These are phyloP conservation scores for Cercospora sojina DNA, from an alignment of 2,329 filamentous ascomycete genomes.

Conservation along the genomic window DNA sequence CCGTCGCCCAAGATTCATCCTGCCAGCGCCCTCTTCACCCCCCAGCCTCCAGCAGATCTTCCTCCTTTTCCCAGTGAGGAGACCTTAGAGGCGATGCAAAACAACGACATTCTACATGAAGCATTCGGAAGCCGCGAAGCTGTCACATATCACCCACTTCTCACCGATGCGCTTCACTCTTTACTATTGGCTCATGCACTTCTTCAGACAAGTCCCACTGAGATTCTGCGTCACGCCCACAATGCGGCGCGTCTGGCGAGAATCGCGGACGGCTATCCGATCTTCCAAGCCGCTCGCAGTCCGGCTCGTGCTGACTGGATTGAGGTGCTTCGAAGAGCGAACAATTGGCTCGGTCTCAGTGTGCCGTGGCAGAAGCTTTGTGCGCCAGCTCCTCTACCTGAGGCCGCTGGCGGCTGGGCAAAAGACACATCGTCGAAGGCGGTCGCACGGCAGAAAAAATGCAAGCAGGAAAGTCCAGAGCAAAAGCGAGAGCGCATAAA, in stretches of 20 bases:
- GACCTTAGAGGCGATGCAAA: constrained; percentile 29
- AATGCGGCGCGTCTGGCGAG: constrained; percentile 75
- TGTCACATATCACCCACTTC: constrained; percentile 76
- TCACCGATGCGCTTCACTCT: constrained; percentile 75
- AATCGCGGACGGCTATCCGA: constrained; percentile 74
- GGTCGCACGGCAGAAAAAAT: constrained; percentile 27
- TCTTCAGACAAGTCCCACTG: constrained; percentile 73
- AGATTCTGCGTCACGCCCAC: constrained; percentile 74
- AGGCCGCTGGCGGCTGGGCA: constrained; percentile 38
- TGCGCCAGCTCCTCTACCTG: constrained; percentile 45
- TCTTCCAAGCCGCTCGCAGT: constrained; percentile 71
- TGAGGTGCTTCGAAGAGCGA: constrained; percentile 65
- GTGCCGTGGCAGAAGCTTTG: constrained; percentile 71
- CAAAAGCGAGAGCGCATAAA: constrained; percentile 60
- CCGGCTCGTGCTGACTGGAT: constrained; percentile 78
- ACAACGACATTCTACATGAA: constrained; percentile 32
- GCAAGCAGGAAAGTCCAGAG: constrained; percentile 47
- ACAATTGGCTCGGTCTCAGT: constrained; percentile 68
- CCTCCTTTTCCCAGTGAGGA: constrained; percentile 62
- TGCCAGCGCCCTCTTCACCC: constrained; percentile 67
- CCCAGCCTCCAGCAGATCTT: constrained; percentile 64
- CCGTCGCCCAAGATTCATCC: constrained; percentile 54
- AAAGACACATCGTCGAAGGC: constrained; percentile 29
- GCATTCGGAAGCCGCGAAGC: constrained; percentile 57
- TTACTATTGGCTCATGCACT: constrained; percentile 77